Conservation (phyloP, 1,284 basidiomycete species). For the Apiotrichum porosum region DNA sequence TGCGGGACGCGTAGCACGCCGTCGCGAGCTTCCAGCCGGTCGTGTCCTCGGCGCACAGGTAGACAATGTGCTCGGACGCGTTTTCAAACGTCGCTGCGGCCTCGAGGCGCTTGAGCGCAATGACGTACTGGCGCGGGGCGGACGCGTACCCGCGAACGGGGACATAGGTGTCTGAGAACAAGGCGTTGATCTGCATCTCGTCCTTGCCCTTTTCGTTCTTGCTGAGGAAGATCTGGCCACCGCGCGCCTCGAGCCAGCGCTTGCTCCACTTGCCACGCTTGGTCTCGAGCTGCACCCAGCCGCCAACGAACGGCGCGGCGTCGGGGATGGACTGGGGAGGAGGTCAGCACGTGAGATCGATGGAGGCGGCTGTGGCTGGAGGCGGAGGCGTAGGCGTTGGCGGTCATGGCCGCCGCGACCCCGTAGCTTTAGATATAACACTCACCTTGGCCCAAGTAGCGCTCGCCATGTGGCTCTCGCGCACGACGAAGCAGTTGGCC, state of each 20-base stretch:
- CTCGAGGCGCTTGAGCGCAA: constrained; percentile 75
- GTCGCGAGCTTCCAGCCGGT: constrained; percentile 34
- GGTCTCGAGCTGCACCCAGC: constrained; percentile 75
- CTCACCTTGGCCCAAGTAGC: constrained; percentile 17
- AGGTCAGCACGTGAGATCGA: background rate
- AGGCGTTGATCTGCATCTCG: constrained; percentile 52
- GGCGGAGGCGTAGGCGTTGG: background rate
- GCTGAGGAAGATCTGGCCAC: constrained; percentile 74
- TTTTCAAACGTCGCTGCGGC: constrained; percentile 78
- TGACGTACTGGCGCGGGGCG: constrained; percentile 66
- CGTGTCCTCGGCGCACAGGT: constrained; percentile 64
- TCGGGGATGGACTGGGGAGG: constrained; percentile 60
- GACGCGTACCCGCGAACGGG: constrained; percentile 56
- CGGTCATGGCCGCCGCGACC: too few relatives aligned
- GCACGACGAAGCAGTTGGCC: constrained; percentile 70
- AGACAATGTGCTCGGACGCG: constrained; percentile 73
- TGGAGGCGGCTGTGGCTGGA: too few relatives aligned
- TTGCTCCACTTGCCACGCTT: constrained; percentile 91
- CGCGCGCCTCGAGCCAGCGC: constrained; percentile 74
- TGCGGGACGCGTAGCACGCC: constrained; percentile 31
- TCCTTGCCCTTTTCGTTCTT: constrained; percentile 85
- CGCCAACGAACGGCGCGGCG: constrained; percentile 63
- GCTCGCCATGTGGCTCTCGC: constrained; percentile 51
- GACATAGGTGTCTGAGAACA: constrained; percentile 76
- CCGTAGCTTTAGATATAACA: too few relatives aligned